These are phyloP conservation scores for Fomitiporia mediterranea DNA, from an alignment of 1,284 basidiomycete species.

Conservation along the genomic window DNA sequence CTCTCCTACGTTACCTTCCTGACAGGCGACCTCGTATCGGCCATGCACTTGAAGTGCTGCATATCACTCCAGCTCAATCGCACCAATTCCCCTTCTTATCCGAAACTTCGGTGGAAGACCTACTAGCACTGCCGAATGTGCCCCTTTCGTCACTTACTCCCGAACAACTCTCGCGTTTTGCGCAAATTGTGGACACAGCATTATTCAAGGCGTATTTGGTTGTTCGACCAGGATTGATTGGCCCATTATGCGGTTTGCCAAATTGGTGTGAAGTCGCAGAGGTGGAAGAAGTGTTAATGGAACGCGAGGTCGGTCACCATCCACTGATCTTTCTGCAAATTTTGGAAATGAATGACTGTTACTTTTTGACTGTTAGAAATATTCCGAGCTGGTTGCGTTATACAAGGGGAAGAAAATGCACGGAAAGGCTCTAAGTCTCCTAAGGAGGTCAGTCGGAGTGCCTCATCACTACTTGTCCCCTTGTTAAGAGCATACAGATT, in stretches of 20 bases:
- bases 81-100: constrained; percentile 62
- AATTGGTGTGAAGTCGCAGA: constrained; percentile 98
- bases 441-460: constrained; percentile 61
- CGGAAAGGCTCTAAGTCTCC: constrained; percentile 75
- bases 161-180: constrained; percentile 79
- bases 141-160: constrained; percentile 68
- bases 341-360: constrained; percentile 12
- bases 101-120: constrained; percentile 61
- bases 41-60: constrained; percentile 64
- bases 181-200: constrained; percentile 94
- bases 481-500: constrained; percentile 44
- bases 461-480: constrained; percentile 5
- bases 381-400: constrained; percentile 83
- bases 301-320: constrained; percentile 73
- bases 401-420: constrained; percentile 98
- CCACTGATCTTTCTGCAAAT: neutral
- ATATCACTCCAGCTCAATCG: constrained; percentile 67
- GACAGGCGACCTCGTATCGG: constrained; percentile 83
- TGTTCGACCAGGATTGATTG: constrained; percentile 79
- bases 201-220: constrained; percentile 92
- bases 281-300: constrained; percentile 84
- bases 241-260: constrained; percentile 83
- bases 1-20: constrained; percentile 69
- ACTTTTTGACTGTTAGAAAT: constrained; percentile 58
- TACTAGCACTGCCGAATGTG: constrained; percentile 70